Evolutionary conservation across 2,329 filamentous ascomycete species (phyloP), one percentile per base, ranked within the genome.

Genomic region (Sporothrix protearum): DNA sequence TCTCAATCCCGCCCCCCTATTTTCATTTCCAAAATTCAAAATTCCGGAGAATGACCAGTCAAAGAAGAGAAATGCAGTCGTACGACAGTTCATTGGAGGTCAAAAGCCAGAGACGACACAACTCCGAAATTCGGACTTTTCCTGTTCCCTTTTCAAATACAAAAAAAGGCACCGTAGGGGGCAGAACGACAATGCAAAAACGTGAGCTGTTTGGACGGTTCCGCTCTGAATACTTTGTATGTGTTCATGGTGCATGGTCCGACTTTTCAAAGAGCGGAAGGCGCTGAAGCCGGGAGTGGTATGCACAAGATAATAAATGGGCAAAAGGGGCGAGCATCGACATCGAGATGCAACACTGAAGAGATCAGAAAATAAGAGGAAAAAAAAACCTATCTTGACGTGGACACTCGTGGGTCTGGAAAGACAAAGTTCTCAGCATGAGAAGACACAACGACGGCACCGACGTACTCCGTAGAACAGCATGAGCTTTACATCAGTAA

Each of bases 271-370:
- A 25, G 42, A 16, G 10, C 59, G 59, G 59, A 64, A 64, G 10
- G 12, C 59, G 28, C 6, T 25, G 5, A 25, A 19, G 3, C 59
- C 59, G 59, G 36, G 7, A 22, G 9, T 39, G 36, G 36, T 16
- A 19, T 64, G 59, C 59, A 64, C 59, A 45, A 64, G 28, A n/a
- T n/a, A 64, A 28, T 25, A 63, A 45, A 53, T 53, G 49, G 49
- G 49, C 49, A 28, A 4, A 10, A 2, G n/a, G 22, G 30, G 19
- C n/a, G 16, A 2, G 42, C 61, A 19, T 28, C 39, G 61, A 7
- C 63, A 33, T 33, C 25, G 63, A 49, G 42, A 66, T 66, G 25
- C 63, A 66, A 49, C 63, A 25, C 63, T 64, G 39, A 36, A 10
- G 9, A 42, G 12, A n/a, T n/a, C n/a, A 28, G n/a, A 5, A 22